Conservation (phyloP, 2,329 filamentous ascomycete species). For the Davidsoniella eucalypti region DNA sequence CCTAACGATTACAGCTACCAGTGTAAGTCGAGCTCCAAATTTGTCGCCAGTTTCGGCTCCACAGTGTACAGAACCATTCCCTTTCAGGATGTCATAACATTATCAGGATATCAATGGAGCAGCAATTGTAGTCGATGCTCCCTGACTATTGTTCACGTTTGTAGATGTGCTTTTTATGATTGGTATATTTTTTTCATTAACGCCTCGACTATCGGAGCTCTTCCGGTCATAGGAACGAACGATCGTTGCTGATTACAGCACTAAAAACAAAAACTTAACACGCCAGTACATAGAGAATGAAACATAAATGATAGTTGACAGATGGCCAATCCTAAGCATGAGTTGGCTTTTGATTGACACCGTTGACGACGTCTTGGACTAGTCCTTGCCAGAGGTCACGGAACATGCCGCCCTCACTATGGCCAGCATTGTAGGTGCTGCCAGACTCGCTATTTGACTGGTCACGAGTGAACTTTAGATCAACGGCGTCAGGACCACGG, state of each 20-base stretch:
- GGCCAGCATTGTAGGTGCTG: conserved; percentile 13
- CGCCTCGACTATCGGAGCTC: background rate
- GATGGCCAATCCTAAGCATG: background rate
- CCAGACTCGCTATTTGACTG: conserved; percentile 17
- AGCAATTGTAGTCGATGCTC: too few relatives aligned
- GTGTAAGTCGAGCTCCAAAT: too few relatives aligned
- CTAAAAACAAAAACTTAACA: background rate
- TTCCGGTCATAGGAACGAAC: conserved; percentile 3
- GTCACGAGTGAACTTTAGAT: conserved; percentile 35
- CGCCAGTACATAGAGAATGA: background rate
- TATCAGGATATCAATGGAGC: too few relatives aligned
- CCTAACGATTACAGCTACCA: too few relatives aligned
- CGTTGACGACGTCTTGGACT: conserved; percentile 29
- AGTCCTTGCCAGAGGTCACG: conserved; percentile 39
- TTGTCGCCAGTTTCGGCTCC: too few relatives aligned
- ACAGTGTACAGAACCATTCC: too few relatives aligned
- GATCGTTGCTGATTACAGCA: background rate
- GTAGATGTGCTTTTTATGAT: background rate
- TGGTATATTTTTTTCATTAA: background rate
- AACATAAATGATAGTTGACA: background rate
- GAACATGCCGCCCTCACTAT: conserved; percentile 28
- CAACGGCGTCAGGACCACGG: conserved; percentile 38
- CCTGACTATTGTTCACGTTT: background rate
- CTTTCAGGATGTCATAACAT: too few relatives aligned
- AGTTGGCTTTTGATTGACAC: conserved; percentile 2